These are phyloP conservation scores for Nannochloropsis gaditana DNA, from an alignment of 108 stramenopile genomes.

Conservation along the genomic window DNA sequence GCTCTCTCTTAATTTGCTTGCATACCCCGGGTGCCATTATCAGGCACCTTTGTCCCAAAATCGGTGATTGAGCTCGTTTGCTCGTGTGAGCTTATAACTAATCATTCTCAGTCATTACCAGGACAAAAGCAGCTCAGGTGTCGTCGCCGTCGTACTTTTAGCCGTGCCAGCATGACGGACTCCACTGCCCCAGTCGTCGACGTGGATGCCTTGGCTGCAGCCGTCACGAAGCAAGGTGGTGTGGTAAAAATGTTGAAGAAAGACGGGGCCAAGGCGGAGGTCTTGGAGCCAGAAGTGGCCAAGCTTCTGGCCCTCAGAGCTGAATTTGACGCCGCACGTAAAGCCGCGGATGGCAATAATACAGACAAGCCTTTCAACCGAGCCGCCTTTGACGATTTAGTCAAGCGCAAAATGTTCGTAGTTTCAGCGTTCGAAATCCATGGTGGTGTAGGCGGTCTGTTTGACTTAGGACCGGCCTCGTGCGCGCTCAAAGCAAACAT, in stretches of 20 bases:
- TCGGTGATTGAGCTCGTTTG: too few relatives aligned
- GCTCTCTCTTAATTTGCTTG: too few relatives aligned
- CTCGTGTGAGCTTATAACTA: too few relatives aligned
- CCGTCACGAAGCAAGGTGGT: constrained; percentile 49
- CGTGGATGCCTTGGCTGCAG: constrained; percentile 46
- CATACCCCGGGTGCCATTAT: too few relatives aligned
- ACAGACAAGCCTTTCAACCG: constrained; percentile 52
- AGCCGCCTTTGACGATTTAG: constrained; percentile 84
- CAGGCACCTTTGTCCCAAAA: too few relatives aligned
- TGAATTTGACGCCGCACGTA: constrained; percentile 16
- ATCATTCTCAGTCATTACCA: too few relatives aligned
- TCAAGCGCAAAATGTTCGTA: constrained; percentile 97
- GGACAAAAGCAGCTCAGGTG: too few relatives aligned
- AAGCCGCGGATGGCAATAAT: constrained; percentile 18
- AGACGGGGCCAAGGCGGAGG: constrained; percentile 25
- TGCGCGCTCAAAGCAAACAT: constrained; percentile 95
- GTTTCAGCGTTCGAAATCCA: constrained; percentile 98
- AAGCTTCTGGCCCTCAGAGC: constrained; percentile 36
- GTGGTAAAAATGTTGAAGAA: constrained; percentile 49
- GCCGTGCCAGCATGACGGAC: background rate
- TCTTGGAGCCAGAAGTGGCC: constrained; percentile 29
- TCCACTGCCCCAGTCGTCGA: constrained; percentile 23
- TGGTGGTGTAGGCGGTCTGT: constrained; percentile 95
- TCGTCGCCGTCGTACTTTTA: too few relatives aligned
- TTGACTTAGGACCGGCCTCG: constrained; percentile 96